phyloP scores from a whole-genome alignment of 1,139 yeast species.

The Debaryomyces robertsiae region DNA sequence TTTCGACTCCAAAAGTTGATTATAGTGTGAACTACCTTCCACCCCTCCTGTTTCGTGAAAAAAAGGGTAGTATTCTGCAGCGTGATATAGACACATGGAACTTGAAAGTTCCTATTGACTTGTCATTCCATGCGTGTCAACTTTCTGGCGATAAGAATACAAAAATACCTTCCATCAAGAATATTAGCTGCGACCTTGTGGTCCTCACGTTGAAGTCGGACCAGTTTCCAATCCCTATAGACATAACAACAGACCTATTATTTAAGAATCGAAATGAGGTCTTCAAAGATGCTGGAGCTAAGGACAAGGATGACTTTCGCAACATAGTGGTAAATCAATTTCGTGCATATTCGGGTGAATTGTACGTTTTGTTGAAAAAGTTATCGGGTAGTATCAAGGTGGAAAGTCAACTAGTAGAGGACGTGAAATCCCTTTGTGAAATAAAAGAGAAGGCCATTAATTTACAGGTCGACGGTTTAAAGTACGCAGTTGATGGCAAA shows the following conservation, averaged over 20 bases:
- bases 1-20: slow-evolving; percentile 31
- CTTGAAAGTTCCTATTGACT: slow-evolving; percentile 33
- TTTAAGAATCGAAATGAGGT: slow-evolving; percentile 22
- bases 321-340: slow-evolving; percentile 28
- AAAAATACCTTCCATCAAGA: slow-evolving; percentile 34
- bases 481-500: slow-evolving; percentile 10
- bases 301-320: slow-evolving; percentile 30
- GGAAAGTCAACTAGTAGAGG: slow-evolving; percentile 34
- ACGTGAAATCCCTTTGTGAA: slow-evolving; percentile 31
- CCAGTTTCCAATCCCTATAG: slow-evolving; percentile 39
- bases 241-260: slow-evolving; percentile 43
- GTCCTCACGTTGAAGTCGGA: slow-evolving; percentile 37
- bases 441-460: slow-evolving; percentile 32
- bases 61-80: slow-evolving; percentile 6
- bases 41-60: slow-evolving; percentile 28
- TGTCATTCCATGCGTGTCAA: slow-evolving; percentile 14
- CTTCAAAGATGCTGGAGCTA: slow-evolving; percentile 12
- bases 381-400: slow-evolving; percentile 31
- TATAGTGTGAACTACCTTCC: slow-evolving; percentile 36
- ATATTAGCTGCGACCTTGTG: slow-evolving; percentile 33
- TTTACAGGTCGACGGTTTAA: slow-evolving; percentile 22
- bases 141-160: slow-evolving; percentile 11
- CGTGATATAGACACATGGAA: slow-evolving; percentile 28
- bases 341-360: slow-evolving; percentile 21
- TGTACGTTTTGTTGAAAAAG: slow-evolving; percentile 22